These are phyloP conservation scores for Ganoderma leucocontextum DNA, from an alignment of 1,284 basidiomycete genomes.

Conservation along the genomic window DNA sequence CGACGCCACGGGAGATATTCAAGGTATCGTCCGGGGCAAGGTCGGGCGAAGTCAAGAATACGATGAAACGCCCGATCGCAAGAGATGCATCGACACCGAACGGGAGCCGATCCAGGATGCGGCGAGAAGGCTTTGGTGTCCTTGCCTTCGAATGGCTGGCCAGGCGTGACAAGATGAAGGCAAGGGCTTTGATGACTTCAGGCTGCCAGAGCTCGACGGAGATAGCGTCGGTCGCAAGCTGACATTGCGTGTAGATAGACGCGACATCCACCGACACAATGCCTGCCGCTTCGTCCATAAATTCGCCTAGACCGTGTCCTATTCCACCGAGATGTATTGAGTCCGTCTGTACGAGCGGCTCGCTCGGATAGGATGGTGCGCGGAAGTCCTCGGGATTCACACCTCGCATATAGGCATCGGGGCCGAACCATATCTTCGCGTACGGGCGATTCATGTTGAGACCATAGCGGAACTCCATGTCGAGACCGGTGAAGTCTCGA, in stretches of 20 bases:
- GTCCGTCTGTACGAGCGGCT: constrained; percentile 64
- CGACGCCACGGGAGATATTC: constrained; percentile 77
- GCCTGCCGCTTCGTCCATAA: constrained; percentile 53
- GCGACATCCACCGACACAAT: constrained; percentile 57
- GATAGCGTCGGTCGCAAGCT: constrained; percentile 66
- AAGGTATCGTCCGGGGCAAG: constrained; percentile 75
- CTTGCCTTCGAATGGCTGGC: constrained; percentile 30
- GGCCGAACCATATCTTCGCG: constrained; percentile 37
- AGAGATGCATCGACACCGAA: constrained; percentile 65
- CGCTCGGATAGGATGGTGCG: constrained; percentile 34
- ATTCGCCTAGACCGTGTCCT: constrained; percentile 55
- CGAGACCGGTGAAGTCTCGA: constrained; percentile 36
- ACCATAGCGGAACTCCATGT: constrained; percentile 36
- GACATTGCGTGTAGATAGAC: constrained; percentile 61
- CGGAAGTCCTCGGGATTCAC: constrained; percentile 26
- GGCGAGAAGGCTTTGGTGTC: constrained; percentile 28
- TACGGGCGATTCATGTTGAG: constrained; percentile 37
- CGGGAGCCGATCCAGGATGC: constrained; percentile 54
- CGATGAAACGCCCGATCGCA: constrained; percentile 68
- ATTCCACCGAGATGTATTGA: constrained; percentile 55
- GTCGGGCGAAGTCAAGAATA: constrained; percentile 80
- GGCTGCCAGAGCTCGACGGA: constrained; percentile 80
- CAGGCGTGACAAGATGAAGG: constrained; percentile 51
- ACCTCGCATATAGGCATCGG: constrained; percentile 26
- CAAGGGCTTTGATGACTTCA: constrained; percentile 64